Evolutionary conservation across 345 rosid genomes (phyloP).

Genomic region (Rhodamnia rubescens): DNA sequence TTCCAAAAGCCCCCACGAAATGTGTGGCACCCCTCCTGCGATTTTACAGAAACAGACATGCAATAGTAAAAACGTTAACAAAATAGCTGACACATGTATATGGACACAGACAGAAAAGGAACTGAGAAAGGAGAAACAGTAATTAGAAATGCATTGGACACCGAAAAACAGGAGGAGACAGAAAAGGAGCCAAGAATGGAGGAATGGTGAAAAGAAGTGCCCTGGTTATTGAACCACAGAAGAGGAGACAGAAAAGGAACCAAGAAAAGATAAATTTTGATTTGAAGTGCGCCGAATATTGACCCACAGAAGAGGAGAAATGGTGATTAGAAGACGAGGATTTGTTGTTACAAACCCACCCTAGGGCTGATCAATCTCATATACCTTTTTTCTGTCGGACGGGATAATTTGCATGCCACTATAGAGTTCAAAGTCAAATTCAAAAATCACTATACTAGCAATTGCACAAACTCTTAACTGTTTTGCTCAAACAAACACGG

Average conservation of each 20-base stretch:
- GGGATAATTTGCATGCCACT: not conserved
- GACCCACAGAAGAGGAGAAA: not conserved
- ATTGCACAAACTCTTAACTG: not conserved
- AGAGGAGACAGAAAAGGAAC: not conserved
- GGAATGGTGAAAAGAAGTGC: not conserved
- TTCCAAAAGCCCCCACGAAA: slow-evolving; percentile 86
- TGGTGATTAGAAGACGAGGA: not conserved
- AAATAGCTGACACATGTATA: not conserved
- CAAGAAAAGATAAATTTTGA: not conserved
- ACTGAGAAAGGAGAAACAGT: not conserved
- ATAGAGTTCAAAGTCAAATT: not conserved
- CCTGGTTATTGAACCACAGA: not conserved
- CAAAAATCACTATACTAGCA: not conserved
- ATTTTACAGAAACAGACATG: not conserved
- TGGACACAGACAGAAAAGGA: not conserved
- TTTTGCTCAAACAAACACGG: not conserved
- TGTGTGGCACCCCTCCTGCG: slow-evolving; percentile 55
- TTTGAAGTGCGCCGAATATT: not conserved
- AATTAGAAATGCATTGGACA: not conserved
- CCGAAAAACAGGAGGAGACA: not conserved
- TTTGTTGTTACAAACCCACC: not conserved
- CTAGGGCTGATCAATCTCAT: not conserved
- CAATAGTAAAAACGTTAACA: not conserved
- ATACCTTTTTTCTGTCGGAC: not conserved
- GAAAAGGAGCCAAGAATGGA: not conserved